Base-by-base conservation (phyloP, 2,329 filamentous ascomycete genomes). In the Arthrobotrys musiformis region DNA sequence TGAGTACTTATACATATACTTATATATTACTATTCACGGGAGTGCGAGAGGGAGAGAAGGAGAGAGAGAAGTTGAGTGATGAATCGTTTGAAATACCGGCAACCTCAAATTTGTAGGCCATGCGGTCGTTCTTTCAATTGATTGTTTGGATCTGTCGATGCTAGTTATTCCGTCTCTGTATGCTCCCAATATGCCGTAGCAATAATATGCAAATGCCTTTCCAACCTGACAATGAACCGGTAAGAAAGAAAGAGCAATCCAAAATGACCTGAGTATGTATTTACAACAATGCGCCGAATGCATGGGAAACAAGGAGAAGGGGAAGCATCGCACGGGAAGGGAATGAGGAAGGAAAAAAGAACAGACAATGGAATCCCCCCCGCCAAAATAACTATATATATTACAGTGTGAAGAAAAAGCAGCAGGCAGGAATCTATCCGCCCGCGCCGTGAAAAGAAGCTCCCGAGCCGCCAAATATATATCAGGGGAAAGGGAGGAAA, bases 61-160 rank as follows among this genome's bases (percentile, higher is more conserved):
- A 40, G 35, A 40, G 40, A 3, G n/a, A 42, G 40, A 37, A 37
- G 17, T 22, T 33, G 9, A 13, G 15, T 28, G 26, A 24, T 13
- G 61, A 46, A 60, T 46, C 48, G 52, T n/a, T 66, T 63, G 58
- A 76, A n/a, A 76, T 22, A 77, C 73, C 73, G 73, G 42, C 73
- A 70, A 77, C 73, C 73, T 77, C 73, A 70, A 62, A 77, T 61
- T 76, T 77, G 73, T 77, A 77, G 73, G 73, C 73, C 50, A 66
- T 77, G 66, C 73, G 73, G 73, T 77, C 62, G 4, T 70, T 73
- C 28, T 61, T 70, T 77, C 64, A 56, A 70, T 70, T 77, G 62
- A 61, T 67, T 66, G n/a, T n/a, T n/a, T n/a, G 50, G 54, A 61
- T 61, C 66, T 70, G 73, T 70, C 73, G 73, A 70, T 77, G 40